Conservation (phyloP, 345 rosid genomes). For the Orychophragmus violaceus region DNA sequence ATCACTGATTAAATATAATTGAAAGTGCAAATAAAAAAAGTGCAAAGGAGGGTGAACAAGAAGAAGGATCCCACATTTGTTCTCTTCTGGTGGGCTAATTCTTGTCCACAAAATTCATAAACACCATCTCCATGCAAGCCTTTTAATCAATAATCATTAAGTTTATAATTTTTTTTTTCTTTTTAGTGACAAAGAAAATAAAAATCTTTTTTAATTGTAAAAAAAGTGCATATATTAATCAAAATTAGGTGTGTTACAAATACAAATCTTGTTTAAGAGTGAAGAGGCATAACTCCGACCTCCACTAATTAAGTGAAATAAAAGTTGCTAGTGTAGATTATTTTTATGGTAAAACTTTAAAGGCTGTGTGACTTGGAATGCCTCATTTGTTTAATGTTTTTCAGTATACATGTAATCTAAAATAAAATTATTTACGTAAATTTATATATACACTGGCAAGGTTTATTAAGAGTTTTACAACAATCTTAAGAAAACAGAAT, state of each 20-base stretch:
- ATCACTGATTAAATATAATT: conserved; percentile 16
- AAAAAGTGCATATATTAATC: conserved; percentile 1
- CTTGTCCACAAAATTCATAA: conserved; percentile 18
- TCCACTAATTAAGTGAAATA: conserved; percentile 17
- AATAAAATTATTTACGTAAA: background rate
- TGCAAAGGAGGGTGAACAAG: conserved; percentile 2
- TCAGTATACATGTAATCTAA: background rate
- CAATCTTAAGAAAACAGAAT: background rate
- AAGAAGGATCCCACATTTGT: conserved; percentile 11
- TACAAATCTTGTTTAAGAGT: conserved; percentile 8
- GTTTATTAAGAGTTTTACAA: background rate
- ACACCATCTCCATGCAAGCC: conserved; percentile 1
- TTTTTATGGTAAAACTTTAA: background rate
- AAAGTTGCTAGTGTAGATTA: background rate
- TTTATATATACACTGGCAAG: background rate
- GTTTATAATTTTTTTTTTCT: no score
- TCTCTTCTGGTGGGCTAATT: conserved; percentile 20
- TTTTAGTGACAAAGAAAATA: no score
- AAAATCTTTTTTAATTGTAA: background rate
- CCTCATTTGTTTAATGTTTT: background rate
- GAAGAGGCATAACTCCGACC: conserved; percentile 4
- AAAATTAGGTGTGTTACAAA: background rate
- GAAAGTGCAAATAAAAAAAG: conserved; percentile 8
- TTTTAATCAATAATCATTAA: background rate
- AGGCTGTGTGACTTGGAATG: background rate